These are phyloP conservation scores for Paraconiothyrium brasiliense DNA, from an alignment of 2,329 filamentous ascomycete species.

Conservation along the genomic window DNA sequence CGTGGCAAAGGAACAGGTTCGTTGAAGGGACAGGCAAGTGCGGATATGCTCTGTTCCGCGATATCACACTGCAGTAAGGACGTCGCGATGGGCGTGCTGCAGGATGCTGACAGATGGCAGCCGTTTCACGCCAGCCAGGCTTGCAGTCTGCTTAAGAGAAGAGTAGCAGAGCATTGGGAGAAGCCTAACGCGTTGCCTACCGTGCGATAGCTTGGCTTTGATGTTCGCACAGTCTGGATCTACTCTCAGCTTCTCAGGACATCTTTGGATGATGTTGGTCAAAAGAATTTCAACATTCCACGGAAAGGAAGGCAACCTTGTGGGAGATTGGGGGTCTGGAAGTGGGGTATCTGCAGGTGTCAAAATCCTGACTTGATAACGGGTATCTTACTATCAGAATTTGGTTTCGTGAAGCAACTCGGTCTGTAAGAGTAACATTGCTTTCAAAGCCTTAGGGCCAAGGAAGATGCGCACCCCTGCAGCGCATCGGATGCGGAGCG, in stretches of 20 bases:
- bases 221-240: neutral
- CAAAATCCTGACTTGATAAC: neutral
- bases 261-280: neutral
- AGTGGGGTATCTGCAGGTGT: neutral
- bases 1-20: neutral
- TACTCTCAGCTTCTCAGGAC: neutral
- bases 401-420: slow-evolving; percentile 4
- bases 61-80: slow-evolving; percentile 5
- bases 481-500: slow-evolving; percentile 2
- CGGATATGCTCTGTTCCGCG: neutral
- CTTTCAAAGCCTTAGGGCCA: neutral
- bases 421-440: neutral
- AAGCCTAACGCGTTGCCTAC: neutral
- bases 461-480: slow-evolving; percentile 9
- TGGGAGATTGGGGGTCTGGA: neutral
- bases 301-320: neutral
- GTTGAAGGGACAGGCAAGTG: slow-evolving; percentile 1
- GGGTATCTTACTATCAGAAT: neutral
- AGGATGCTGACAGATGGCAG: slow-evolving; percentile 9
- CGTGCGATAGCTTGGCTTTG: neutral
- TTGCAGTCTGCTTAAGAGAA: neutral
- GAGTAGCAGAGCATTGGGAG: neutral
- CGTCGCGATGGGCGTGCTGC: slow-evolving; percentile 7
- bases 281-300: neutral
- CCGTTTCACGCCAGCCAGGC: neutral